Evolutionary conservation across 805 yeast species (phyloP), one percentile per base, ranked within the genome.

Genomic region (Metschnikowia baotianmanensis): DNA sequence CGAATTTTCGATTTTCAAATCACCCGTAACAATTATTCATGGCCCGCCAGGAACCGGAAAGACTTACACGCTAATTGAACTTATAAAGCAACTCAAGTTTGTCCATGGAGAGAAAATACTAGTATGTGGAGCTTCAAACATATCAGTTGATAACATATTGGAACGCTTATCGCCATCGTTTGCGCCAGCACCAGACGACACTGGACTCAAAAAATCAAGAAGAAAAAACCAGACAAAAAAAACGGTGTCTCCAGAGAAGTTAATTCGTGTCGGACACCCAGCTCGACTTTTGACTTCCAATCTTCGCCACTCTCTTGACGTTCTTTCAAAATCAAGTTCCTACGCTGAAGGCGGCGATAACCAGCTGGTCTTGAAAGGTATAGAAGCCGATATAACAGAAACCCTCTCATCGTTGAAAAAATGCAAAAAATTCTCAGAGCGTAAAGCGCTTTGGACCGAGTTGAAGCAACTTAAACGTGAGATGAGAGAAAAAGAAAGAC

Each of bases 81-180:
- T 86, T 6, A 81, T 89, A 26, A 76, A 83, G 37, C 96, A 90
- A 56, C 65, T 88, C 36, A 71, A 79, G 1, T 67, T 65, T 7
- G 63, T 61, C 11, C 54, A 54, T 5, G 52, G 58, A 12, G 72
- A 71, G 38, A 61, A 89, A 32, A 81, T 91, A 0, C 65, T 91
- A 21, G 90, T 91, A 0, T 90, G 97, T 65, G 97, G 96, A 0
- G 96, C 98, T 0, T 89, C 97, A 0, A 91, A 91, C 58, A 82
- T 89, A 12, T 80, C 96, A 1, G 95, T 90, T 1, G 98, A 91
- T 59, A 91, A 95, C 0, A 84, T 91, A 12, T 62, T 90, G 34
- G 97, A 91, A 59, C 68, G 97, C 43, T 60, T 91, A 17, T 59
- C 71, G 8, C 60, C 63, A 2, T 49, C 45, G 5, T 65, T 67